Conservation (phyloP, 495 filamentous ascomycete genomes). For the Sabuloglossum arenarium region DNA sequence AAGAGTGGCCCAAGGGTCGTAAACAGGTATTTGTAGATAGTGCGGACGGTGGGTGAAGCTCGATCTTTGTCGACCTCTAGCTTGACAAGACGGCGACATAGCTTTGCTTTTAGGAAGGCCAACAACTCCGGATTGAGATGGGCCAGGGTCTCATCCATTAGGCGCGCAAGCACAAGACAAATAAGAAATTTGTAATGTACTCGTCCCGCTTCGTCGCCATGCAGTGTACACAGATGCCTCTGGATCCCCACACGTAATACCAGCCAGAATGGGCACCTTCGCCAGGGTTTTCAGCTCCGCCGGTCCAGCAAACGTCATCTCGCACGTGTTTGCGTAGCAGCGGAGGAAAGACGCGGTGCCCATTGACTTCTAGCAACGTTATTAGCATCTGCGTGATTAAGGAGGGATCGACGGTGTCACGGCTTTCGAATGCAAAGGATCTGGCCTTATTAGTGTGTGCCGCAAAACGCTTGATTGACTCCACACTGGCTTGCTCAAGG, state of each 20-base stretch:
- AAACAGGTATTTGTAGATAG: constrained; percentile 10
- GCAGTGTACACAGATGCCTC: constrained; percentile 22
- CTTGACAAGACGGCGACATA: constrained; percentile 40
- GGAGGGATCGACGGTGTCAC: constrained; percentile 32
- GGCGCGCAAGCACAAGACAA: constrained; percentile 19
- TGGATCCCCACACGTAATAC: constrained; percentile 32
- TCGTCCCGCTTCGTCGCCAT: constrained; percentile 26
- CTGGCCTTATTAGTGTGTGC: constrained; percentile 30
- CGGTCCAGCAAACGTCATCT: constrained; percentile 25
- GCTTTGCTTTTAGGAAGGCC: constrained; percentile 28
- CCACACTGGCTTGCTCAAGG: constrained; percentile 34
- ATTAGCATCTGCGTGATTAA: constrained; percentile 34
- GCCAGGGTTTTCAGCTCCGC: constrained; percentile 29
- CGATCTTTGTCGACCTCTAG: constrained; percentile 22
- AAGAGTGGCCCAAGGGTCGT: constrained; percentile 10
- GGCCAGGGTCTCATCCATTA: constrained; percentile 21
- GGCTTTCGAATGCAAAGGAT: constrained; percentile 22
- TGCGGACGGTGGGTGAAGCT: background rate
- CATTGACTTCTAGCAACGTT: constrained; percentile 31
- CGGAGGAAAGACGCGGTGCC: constrained; percentile 14
- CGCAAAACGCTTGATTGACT: constrained; percentile 30
- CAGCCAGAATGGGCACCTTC: constrained; percentile 34
- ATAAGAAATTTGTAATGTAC: constrained; percentile 37
- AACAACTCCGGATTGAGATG: constrained; percentile 14
- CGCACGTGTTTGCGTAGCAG: constrained; percentile 32